Percentiles rank a stretch among this genome's conserved stretches.
phyloP scores from a whole-genome alignment of 1,284 basidiomycete species.

The Phellopilus nigrolimitatus region DNA sequence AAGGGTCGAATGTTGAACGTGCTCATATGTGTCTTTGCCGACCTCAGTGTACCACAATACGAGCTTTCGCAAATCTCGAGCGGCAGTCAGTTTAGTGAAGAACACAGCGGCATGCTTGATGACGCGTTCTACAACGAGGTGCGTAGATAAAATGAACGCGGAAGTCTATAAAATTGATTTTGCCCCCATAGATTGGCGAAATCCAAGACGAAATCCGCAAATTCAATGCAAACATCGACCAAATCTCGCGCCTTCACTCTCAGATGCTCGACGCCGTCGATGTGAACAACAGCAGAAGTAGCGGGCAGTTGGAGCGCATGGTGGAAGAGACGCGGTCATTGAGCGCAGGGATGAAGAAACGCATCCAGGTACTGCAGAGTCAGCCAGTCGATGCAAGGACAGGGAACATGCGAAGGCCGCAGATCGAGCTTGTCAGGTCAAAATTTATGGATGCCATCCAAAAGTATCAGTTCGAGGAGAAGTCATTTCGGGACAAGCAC shows the following conservation, averaged over 20 bases:
- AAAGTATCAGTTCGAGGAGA: constrained; percentile 87
- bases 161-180: not conserved
- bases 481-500: constrained; percentile 89
- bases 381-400: constrained; percentile 62
- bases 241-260: constrained; percentile 68
- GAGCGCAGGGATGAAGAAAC: constrained; percentile 71
- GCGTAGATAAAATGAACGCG: constrained; percentile 20
- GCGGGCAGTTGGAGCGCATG: constrained; percentile 65
- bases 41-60: constrained; percentile 38
- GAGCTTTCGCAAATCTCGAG: constrained; percentile 66
- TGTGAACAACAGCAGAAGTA: constrained; percentile 57
- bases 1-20: no score
- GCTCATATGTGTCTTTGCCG: no score
- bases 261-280: constrained; percentile 77
- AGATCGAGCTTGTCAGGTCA: constrained; percentile 73
- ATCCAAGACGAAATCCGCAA: constrained; percentile 66
- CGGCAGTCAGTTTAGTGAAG: constrained; percentile 33
- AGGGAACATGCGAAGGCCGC: constrained; percentile 20
- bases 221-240: constrained; percentile 67
- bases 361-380: constrained; percentile 75
- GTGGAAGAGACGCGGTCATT: constrained; percentile 76
- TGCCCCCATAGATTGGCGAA: constrained; percentile 6
- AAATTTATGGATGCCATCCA: constrained; percentile 84
- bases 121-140: constrained; percentile 75
- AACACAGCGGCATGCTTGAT: constrained; percentile 33